These are phyloP conservation scores for Onygenales sp. DNA, from an alignment of 2,329 filamentous ascomycete species.

Conservation along the genomic window DNA sequence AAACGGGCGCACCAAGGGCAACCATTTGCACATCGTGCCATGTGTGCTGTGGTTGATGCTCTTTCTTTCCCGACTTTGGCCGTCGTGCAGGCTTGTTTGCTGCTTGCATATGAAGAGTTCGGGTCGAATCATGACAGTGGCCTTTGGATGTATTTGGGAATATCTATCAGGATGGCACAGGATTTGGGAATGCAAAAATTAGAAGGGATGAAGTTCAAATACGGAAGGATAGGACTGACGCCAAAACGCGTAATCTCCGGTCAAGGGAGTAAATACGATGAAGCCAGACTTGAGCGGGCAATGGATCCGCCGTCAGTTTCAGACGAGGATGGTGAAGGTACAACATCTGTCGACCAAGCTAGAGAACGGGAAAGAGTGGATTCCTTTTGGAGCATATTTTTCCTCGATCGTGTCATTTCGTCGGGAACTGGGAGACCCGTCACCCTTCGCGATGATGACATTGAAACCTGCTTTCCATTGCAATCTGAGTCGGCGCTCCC, in stretches of 20 bases:
- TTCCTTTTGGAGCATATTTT: conserved; percentile 84
- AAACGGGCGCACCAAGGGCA: conserved; percentile 60
- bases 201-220: conserved; percentile 56
- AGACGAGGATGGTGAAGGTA: conserved; percentile 28
- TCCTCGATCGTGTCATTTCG: conserved; percentile 78
- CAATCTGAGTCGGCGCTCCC: conserved; percentile 42
- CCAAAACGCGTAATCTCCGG: conserved; percentile 45
- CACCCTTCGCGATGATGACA: conserved; percentile 74
- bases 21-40: conserved; percentile 71
- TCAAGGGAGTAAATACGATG: conserved; percentile 32
- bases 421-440: conserved; percentile 78
- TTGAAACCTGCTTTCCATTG: conserved; percentile 63
- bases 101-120: conserved; percentile 84
- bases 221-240: conserved; percentile 45
- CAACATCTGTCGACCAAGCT: conserved; percentile 45
- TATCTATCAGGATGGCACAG: conserved; percentile 74
- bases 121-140: conserved; percentile 82
- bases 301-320: conserved; percentile 21
- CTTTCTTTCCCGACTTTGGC: conserved; percentile 75
- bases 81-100: conserved; percentile 71
- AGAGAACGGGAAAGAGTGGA: conserved; percentile 75
- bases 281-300: conserved; percentile 35
- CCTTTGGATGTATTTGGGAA: conserved; percentile 86
- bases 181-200: conserved; percentile 74
- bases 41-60: conserved; percentile 70